phyloP scores from a whole-genome alignment of 2,329 filamentous ascomycete genomes.

The Cladophialophora carrionii region DNA sequence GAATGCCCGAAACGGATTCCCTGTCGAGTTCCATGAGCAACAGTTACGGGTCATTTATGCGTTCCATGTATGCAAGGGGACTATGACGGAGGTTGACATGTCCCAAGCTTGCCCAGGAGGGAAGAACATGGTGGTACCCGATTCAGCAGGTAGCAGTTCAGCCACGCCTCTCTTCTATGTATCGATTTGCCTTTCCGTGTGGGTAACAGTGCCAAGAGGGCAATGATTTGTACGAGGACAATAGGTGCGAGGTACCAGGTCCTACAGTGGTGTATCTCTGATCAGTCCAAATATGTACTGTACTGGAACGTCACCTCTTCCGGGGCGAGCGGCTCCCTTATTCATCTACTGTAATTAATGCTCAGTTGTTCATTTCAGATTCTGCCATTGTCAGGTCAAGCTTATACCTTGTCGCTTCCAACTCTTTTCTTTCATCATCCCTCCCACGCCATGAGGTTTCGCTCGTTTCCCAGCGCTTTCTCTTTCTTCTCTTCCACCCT shows the following conservation, averaged over 20 bases:
- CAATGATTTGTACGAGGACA: not conserved
- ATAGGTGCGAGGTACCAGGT: too few species aligned
- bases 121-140: not conserved
- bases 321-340: not conserved
- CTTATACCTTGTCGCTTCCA: too few species aligned
- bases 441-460: too few species aligned
- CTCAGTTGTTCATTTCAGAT: not conserved
- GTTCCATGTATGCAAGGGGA: conserved; percentile 13
- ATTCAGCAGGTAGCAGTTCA: not conserved
- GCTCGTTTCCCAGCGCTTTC: too few species aligned
- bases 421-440: too few species aligned
- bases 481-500: too few species aligned
- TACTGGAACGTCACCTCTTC: not conserved
- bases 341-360: not conserved
- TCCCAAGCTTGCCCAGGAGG: not conserved
- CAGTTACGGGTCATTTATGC: conserved; percentile 22
- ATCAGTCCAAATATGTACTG: not conserved
- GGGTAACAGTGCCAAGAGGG: not conserved
- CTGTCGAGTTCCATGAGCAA: conserved; percentile 19
- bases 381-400: too few species aligned
- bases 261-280: too few species aligned
- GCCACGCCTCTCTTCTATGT: too few species aligned
- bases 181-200: too few species aligned
- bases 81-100: not conserved
- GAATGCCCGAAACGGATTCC: conserved; percentile 10